Evolutionary conservation across 2,329 filamentous ascomycete genomes (phyloP), one percentile per base, ranked within the genome.

Genomic region (Fusarium circinatum): DNA sequence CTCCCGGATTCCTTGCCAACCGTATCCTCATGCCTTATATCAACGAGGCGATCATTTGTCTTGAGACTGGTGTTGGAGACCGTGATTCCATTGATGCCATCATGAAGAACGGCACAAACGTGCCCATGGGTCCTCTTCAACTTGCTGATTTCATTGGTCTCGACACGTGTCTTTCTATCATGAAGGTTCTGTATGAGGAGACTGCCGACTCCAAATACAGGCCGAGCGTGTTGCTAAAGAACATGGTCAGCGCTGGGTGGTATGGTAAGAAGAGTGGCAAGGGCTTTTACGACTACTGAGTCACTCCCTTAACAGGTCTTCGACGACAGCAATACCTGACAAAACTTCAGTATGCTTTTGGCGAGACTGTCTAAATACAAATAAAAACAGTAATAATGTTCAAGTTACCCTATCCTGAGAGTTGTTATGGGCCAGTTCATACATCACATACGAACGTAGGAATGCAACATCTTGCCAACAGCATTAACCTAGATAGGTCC

Each of bases 71-170:
- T 7, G 91, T 99, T 1, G 96, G 96, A 24, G 89, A 90, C 73
- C 92, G 93, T 76, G 95, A 98, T 79, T 93, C 96, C 73, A 99
- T 99, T 75, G 96, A 99, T 80, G 92, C 89, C 74, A 99, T 99
- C 78, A 99, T 99, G 96, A 98, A 98, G 89, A 98, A 98, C 78
- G 96, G 96, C 52, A 99, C 96, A 28, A 98, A 98, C 80, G 96
- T 99, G 45, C 96, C 96, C 30, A 99, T 99, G 96, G 96, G 96
- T 0, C 96, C 96, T 15, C 86, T 99, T 75, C 92, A 95, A 79
- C 85, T 99, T 78, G 96, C 96, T 6, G 96, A 99, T 83, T 99
- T 99, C 79, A 98, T 99, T 79, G 96, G 96, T 13, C 87, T 99
- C 49, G 96, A 99, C 82, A 99, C 96, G 0, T 99, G 96, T 80